Conservation (phyloP, 1,284 basidiomycete genomes). For the Moniliella sp. region DNA sequence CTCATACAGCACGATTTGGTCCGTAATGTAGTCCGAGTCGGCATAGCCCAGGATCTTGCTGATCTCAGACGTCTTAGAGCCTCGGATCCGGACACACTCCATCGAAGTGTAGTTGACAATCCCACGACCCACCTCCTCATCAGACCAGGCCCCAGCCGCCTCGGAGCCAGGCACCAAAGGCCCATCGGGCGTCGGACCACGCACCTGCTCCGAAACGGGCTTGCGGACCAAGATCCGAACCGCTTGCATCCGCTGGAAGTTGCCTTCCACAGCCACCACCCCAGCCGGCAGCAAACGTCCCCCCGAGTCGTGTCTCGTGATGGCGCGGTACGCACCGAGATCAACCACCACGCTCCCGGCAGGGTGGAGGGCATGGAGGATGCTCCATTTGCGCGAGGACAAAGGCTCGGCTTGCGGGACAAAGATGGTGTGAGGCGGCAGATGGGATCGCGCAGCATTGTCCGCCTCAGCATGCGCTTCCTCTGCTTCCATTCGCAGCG, state of each 20-base stretch:
- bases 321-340: constrained; percentile 62
- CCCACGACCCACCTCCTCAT: constrained; percentile 67
- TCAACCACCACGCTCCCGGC: constrained; percentile 73
- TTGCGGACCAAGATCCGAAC: constrained; percentile 64
- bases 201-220: too few relatives aligned
- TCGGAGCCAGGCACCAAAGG: too few relatives aligned
- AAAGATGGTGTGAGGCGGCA: constrained; percentile 77
- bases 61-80: constrained; percentile 46
- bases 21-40: constrained; percentile 87
- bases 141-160: too few relatives aligned
- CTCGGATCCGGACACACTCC: constrained; percentile 70
- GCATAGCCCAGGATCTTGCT: constrained; percentile 65
- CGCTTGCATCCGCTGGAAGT: constrained; percentile 80
- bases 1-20: constrained; percentile 36
- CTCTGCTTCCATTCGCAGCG: too few relatives aligned
- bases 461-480: too few relatives aligned
- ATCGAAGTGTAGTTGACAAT: constrained; percentile 85
- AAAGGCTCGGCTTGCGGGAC: constrained; percentile 52
- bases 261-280: constrained; percentile 62
- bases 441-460: too few relatives aligned
- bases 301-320: constrained; percentile 62
- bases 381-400: constrained; percentile 81
- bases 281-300: constrained; percentile 74
- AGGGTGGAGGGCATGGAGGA: constrained; percentile 69
- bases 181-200: too few relatives aligned